These are phyloP conservation scores for Salix viminalis DNA, from an alignment of 345 rosid species.

Conservation along the genomic window DNA sequence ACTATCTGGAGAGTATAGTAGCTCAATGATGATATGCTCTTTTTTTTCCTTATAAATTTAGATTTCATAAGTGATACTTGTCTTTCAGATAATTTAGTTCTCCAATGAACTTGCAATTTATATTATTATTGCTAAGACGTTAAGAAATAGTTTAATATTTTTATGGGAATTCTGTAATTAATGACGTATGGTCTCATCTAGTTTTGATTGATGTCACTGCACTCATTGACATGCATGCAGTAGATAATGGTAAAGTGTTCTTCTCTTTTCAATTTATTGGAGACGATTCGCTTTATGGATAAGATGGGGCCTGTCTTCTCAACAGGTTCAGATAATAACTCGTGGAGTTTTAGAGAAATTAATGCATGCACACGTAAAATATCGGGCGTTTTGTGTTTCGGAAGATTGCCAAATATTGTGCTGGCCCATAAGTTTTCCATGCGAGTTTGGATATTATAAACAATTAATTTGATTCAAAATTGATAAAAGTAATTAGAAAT, in stretches of 20 bases:
- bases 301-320: neutral
- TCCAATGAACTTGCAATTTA: neutral
- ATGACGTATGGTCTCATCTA: neutral
- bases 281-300: neutral
- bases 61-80: neutral
- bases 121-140: too few relatives aligned
- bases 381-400: neutral
- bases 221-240: neutral
- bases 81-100: neutral
- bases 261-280: neutral
- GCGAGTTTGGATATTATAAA: slow-evolving; percentile 4
- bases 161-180: neutral
- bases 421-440: neutral
- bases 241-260: neutral
- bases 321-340: neutral
- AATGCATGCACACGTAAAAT: neutral
- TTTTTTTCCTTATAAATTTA: neutral
- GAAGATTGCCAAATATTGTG: neutral
- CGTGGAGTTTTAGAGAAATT: neutral
- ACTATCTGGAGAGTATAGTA: neutral
- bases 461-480: neutral
- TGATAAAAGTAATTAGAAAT: neutral
- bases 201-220: neutral
- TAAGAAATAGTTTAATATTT: too few relatives aligned
- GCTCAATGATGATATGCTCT: neutral